These are phyloP conservation scores for Sporothrix pseudoabietina DNA, from an alignment of 2,329 filamentous ascomycete species.

Conservation along the genomic window DNA sequence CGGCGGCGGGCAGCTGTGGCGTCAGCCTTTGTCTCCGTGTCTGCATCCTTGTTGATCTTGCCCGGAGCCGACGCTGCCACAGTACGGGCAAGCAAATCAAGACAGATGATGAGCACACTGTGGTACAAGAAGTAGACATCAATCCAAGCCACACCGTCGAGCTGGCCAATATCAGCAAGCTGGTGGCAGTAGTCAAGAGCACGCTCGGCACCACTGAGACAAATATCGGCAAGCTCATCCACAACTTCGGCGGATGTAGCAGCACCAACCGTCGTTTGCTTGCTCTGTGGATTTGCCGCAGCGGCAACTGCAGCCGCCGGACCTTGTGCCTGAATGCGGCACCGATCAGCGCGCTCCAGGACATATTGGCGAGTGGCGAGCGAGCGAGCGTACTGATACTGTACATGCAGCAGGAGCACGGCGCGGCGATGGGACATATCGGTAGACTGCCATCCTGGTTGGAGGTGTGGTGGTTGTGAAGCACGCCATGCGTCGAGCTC, in stretches of 20 bases:
- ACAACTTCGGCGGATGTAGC: neutral
- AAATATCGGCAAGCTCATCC: constrained; percentile 35
- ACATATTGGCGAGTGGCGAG: constrained; percentile 36
- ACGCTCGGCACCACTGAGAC: constrained; percentile 43
- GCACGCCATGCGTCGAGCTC: constrained; percentile 45
- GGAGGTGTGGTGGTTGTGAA: constrained; percentile 42
- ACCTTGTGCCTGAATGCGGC: constrained; percentile 15
- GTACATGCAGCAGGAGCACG: constrained; percentile 44
- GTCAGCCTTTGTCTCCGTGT: neutral
- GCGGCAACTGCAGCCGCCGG: neutral
- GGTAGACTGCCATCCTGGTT: constrained; percentile 44
- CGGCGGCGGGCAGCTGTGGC: constrained; percentile 23
- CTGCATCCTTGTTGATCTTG: neutral
- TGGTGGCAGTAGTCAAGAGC: constrained; percentile 42
- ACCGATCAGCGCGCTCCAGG: constrained; percentile 29
- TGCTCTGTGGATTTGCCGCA: neutral
- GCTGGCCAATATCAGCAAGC: constrained; percentile 43
- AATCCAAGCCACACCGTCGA: constrained; percentile 47
- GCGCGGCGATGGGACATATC: constrained; percentile 47
- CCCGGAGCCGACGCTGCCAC: neutral
- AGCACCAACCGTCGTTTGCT: neutral
- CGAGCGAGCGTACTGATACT: constrained; percentile 46
- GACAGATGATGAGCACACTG: constrained; percentile 31
- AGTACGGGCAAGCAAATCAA: constrained; percentile 31
- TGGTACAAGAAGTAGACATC: constrained; percentile 46